Base-by-base conservation (phyloP, 805 yeast genomes). In the Tanozyma kutaoensis region DNA sequence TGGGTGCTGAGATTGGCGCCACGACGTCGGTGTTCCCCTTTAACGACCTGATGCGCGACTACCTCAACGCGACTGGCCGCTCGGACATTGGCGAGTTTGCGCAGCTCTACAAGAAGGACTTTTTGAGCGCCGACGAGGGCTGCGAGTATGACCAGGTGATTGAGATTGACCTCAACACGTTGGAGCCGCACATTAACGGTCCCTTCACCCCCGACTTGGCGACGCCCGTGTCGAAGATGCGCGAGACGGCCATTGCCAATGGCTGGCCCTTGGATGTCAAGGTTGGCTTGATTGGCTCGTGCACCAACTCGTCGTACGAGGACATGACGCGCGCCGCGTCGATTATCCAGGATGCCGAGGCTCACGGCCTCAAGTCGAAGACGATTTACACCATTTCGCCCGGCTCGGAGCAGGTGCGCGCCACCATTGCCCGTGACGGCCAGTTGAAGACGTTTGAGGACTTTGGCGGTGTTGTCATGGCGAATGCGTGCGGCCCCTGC, bases 1-100 rank as follows among this genome's bases (percentile, higher is more conserved):
- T 86, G 97, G 97, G 97, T 69, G 97, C 97, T 42, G 97, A 86
- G 64, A 85, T 86, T 43, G 97, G 97, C 64, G 96, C 96, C 35
- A 86, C 97, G 37, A 86, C 97, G 31, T 86, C 96, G 25, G 82
- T 81, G 35, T 86, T 86, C 93, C 97, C 97, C 55, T 85, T 69
- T 81, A 85, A 82, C 68, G 71, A 75, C 49, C 77, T 88, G 39
- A 86, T 81, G 81, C 72, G 62, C 53, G 79, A 77, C 40, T 88
- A 86, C 66, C 71, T 88, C 55, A 58, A 69, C 36, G 91, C 93
- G 31, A 88, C 97, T 33, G 75, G 73, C 43, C 80, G 97, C 66
- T 68, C 71, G 30, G 71, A 79, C 46, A 81, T 88, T 46, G 86
- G 88, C 33, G 77, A 81, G 37, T 73, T 77, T 42, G 95, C 94